phyloP scores from a whole-genome alignment of 805 yeast species.

The Kodamaea kaohsiungensis region DNA sequence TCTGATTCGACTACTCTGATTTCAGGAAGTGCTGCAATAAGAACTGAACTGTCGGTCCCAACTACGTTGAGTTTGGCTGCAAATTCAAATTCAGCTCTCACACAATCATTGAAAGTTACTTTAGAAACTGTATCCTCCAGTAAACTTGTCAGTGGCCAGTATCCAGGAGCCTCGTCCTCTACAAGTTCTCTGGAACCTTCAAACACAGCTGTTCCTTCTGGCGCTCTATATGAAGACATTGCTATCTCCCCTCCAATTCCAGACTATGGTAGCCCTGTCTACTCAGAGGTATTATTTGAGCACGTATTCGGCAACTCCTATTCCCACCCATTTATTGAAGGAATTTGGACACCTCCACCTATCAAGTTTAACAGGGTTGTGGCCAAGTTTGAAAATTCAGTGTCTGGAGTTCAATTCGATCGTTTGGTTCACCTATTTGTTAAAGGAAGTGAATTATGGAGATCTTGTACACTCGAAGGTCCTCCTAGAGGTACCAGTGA shows the following conservation, averaged over 20 bases:
- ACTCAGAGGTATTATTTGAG: slow-evolving; percentile 40
- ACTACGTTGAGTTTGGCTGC: too few species aligned
- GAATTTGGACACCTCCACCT: slow-evolving; percentile 42
- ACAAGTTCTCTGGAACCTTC: not conserved
- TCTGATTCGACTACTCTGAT: not conserved
- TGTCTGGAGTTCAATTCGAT: slow-evolving; percentile 65
- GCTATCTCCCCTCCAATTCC: slow-evolving; percentile 18
- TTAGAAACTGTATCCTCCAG: not conserved
- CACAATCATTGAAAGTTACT: too few species aligned
- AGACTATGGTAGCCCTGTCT: slow-evolving; percentile 35
- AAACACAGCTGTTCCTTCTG: not conserved
- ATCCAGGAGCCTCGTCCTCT: too few species aligned
- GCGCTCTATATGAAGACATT: slow-evolving; percentile 12
- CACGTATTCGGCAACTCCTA: slow-evolving; percentile 59
- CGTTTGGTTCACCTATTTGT: slow-evolving; percentile 64
- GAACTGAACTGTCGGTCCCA: too few species aligned
- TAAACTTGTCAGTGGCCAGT: not conserved
- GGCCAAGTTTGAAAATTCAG: slow-evolving; percentile 51
- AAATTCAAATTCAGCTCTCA: too few species aligned
- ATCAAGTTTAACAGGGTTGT: slow-evolving; percentile 53
- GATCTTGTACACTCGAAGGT: slow-evolving; percentile 68
- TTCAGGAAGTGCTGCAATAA: not conserved
- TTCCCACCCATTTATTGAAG: slow-evolving; percentile 52
- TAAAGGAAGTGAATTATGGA: slow-evolving; percentile 70
- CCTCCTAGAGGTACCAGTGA: slow-evolving; percentile 53